Evolutionary conservation across 345 rosid species (phyloP), one percentile per base, ranked within the genome.

Genomic region (Syzygium grande): DNA sequence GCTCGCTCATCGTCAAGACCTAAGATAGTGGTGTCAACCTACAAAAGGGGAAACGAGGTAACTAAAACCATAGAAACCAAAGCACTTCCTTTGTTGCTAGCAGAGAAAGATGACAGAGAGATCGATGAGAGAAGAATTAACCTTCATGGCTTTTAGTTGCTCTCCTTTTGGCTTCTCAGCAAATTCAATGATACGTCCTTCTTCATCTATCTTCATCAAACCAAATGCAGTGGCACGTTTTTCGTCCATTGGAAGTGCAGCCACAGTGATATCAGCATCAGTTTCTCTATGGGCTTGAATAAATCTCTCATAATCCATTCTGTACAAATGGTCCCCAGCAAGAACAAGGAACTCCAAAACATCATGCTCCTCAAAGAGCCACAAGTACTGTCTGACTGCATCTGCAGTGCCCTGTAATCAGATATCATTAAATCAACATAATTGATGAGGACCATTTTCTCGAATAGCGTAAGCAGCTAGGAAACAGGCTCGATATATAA

Each of bases 241-340:
- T 88, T 96, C 99, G 89, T 97, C 99, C 99, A 97, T 95, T 4
- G 99, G 99, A 86, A 97, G 91, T 49, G 99, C 99, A 92, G 99
- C 99, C 29, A 97, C 99, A 15, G 99, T 97, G 86, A 97, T 97
- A 90, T 97, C 99, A 41, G 99, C 99, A 90, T 97, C 96, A 3
- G 99, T 94, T 90, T 96, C 99, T 73, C 99, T 95, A 89, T 97
- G 99, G 1, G 99, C 99, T 89, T 97, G 99, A 89, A 97, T 96
- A 90, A 97, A 97, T 86, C 90, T 96, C 93, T 97, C 99, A 79
- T 97, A 97, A 87, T 97, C 99, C 99, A 97, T 97, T 68, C 99
- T 91, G 87, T 97, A 97, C 91, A 97, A 92, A 92, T 97, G 99
- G 88, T 97, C 99, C 63, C 99, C 99, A 84, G 99, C 99, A 91